Conservation (phyloP, 2,329 filamentous ascomycete species). For the Pseudocercospora crystallina region DNA sequence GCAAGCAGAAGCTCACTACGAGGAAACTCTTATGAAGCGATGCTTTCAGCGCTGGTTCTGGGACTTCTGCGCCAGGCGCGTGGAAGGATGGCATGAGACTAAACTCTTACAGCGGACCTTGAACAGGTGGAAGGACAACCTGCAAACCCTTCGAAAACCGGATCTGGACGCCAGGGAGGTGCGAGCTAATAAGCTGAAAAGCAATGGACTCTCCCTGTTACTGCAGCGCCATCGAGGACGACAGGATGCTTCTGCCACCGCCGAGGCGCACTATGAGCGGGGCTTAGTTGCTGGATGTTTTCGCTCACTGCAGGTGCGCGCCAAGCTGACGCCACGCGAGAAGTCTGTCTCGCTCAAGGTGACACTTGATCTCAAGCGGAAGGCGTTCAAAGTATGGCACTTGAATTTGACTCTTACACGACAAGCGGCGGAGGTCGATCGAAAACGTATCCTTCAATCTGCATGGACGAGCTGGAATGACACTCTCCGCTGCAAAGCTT, state of each 20-base stretch:
- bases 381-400: slow-evolving; percentile 53
- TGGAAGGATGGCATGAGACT: slow-evolving; percentile 38
- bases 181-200: not conserved
- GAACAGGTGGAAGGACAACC: slow-evolving; percentile 7
- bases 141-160: slow-evolving; percentile 5
- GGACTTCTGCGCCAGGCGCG: slow-evolving; percentile 20
- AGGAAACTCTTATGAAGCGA: slow-evolving; percentile 31
- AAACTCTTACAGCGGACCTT: slow-evolving; percentile 20
- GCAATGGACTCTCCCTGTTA: not conserved
- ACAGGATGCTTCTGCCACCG: slow-evolving; percentile 4
- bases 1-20: slow-evolving; percentile 28
- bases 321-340: slow-evolving; percentile 43
- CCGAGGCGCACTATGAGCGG: slow-evolving; percentile 5
- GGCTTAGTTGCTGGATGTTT: slow-evolving; percentile 28
- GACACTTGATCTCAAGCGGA: slow-evolving; percentile 47
- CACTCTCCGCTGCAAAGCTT: slow-evolving; percentile 53
- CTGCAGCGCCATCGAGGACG: not conserved
- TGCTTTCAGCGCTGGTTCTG: slow-evolving; percentile 27
- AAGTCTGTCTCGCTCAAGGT: slow-evolving; percentile 46
- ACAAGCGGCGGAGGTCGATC: slow-evolving; percentile 52
- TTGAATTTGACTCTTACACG: slow-evolving; percentile 37
- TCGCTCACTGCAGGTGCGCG: slow-evolving; percentile 37
- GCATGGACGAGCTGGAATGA: slow-evolving; percentile 65
- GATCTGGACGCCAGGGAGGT: slow-evolving; percentile 17
- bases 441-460: slow-evolving; percentile 55